phyloP scores from a whole-genome alignment of 306 rosid genomes.

The Fragaria iinumae region DNA sequence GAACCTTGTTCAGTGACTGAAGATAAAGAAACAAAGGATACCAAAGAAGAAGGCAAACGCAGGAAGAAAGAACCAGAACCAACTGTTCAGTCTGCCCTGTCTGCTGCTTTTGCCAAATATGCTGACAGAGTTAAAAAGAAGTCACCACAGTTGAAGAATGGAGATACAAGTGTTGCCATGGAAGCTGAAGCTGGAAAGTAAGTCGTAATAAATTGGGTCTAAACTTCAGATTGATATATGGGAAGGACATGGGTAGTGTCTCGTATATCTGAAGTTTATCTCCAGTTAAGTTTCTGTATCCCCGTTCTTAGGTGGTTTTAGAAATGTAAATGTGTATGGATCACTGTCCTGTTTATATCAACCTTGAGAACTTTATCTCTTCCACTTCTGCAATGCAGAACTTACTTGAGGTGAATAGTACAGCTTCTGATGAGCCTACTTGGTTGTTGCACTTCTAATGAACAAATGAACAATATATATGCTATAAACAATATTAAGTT shows the following conservation, averaged over 20 bases:
- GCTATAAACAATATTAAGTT: too few relatives aligned
- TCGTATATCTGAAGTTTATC: background rate
- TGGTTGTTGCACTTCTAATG: too few relatives aligned
- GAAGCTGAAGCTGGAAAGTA: slow-evolving; percentile 26
- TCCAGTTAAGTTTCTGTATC: background rate
- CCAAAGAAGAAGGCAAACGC: slow-evolving; percentile 36
- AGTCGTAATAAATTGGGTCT: background rate
- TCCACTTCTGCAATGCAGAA: background rate
- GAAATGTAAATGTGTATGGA: background rate
- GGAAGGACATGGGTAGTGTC: background rate
- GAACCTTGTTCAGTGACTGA: slow-evolving; percentile 44
- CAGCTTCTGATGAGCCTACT: background rate
- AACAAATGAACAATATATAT: too few relatives aligned
- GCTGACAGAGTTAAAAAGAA: slow-evolving; percentile 48
- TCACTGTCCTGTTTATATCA: background rate
- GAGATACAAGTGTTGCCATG: slow-evolving; percentile 33
- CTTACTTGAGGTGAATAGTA: background rate
- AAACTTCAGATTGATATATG: background rate
- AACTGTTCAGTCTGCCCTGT: slow-evolving; percentile 74
- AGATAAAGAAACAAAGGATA: slow-evolving; percentile 36
- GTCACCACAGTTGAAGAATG: slow-evolving; percentile 41
- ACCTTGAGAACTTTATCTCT: background rate
- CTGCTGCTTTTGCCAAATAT: slow-evolving; percentile 80
- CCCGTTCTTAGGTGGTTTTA: background rate
- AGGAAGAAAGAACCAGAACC: slow-evolving; percentile 58